A percentile compares a stretch with the other conserved stretches of the same genome.
Conservation (phyloP, 371 early-diverging fungal species). For the Mortierella sp. region DNA sequence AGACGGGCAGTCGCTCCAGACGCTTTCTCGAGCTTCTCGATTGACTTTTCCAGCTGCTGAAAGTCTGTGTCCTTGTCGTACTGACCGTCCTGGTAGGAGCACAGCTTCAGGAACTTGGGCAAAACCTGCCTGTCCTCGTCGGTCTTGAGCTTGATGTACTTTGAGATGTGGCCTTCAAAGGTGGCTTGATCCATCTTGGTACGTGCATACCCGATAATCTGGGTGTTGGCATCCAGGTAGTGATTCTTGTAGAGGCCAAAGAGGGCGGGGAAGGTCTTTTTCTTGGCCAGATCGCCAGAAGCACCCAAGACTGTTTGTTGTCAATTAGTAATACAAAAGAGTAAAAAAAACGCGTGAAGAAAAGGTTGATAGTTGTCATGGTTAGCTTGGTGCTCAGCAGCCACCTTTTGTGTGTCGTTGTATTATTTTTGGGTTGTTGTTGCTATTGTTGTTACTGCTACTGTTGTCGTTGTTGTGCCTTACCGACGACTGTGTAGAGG, state of each 20-base stretch:
- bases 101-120: slow-evolving; percentile 79
- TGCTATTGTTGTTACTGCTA: too few species aligned
- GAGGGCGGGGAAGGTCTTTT: slow-evolving; percentile 98
- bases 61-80: slow-evolving; percentile 92
- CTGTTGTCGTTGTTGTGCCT: slow-evolving; percentile 10
- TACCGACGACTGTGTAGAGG: slow-evolving; percentile 56
- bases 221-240: slow-evolving; percentile 80
- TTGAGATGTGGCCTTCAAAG: slow-evolving; percentile 85
- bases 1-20: slow-evolving; percentile 71
- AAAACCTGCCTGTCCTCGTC: slow-evolving; percentile 71
- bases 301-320: slow-evolving; percentile 84
- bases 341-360: slow-evolving; percentile 2
- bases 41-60: slow-evolving; percentile 70
- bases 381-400: background rate
- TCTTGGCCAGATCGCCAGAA: slow-evolving; percentile 96
- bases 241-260: slow-evolving; percentile 86
- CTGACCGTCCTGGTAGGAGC: slow-evolving; percentile 90
- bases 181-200: slow-evolving; percentile 83
- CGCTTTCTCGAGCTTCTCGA: slow-evolving; percentile 70
- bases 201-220: slow-evolving; percentile 98
- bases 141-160: slow-evolving; percentile 76
- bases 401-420: background rate
- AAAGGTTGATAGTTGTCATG: background rate
- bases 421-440: background rate
- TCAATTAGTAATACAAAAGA: background rate